A percentile compares a stretch with the other conserved stretches of the same genome.
phyloP scores from a whole-genome alignment of 2,329 filamentous ascomycete genomes.

The Cercospora citrullina region DNA sequence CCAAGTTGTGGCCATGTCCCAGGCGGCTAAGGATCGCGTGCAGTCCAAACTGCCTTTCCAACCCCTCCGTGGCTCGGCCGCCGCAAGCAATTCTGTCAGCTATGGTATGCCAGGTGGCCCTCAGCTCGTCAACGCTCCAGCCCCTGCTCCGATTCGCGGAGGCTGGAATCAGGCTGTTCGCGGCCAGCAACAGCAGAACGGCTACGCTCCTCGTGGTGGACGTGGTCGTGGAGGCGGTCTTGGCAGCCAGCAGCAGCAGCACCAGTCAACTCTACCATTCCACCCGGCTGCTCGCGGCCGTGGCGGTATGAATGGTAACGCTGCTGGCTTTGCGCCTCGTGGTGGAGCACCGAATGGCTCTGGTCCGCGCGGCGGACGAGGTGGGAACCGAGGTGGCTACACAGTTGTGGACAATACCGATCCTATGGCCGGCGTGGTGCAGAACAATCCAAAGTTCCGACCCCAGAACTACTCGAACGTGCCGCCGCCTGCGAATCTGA shows the following conservation, averaged over 20 bases:
- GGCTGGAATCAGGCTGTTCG: conserved; percentile 60
- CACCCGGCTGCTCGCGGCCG: conserved; percentile 37
- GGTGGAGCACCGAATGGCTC: conserved; percentile 22
- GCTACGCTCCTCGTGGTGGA: conserved; percentile 31
- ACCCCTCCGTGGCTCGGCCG: conserved; percentile 31
- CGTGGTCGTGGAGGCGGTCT: conserved; percentile 44
- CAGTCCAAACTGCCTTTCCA: conserved; percentile 28
- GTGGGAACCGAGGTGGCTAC: conserved; percentile 46
- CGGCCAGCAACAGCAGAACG: conserved; percentile 47
- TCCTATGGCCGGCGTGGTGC: conserved; percentile 54
- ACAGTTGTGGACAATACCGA: conserved; percentile 52
- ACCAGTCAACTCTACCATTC: conserved; percentile 42
- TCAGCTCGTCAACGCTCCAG: conserved; percentile 59
- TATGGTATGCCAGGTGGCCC: conserved; percentile 61
- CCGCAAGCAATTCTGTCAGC: conserved; percentile 40
- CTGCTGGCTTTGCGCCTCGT: conserved; percentile 26
- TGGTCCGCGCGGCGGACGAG: conserved; percentile 27
- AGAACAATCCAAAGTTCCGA: conserved; percentile 58
- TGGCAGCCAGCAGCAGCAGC: conserved; percentile 32
- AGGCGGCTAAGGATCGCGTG: conserved; percentile 37
- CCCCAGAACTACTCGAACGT: conserved; percentile 56
- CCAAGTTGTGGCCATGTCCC: conserved; percentile 68
- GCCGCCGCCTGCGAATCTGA: conserved; percentile 60
- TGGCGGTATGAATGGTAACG: conserved; percentile 36
- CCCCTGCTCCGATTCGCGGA: conserved; percentile 59